Evolutionary conservation across 2,329 filamentous ascomycete species (phyloP), one percentile per base, ranked within the genome.

Genomic region (Clonostachys sp.): DNA sequence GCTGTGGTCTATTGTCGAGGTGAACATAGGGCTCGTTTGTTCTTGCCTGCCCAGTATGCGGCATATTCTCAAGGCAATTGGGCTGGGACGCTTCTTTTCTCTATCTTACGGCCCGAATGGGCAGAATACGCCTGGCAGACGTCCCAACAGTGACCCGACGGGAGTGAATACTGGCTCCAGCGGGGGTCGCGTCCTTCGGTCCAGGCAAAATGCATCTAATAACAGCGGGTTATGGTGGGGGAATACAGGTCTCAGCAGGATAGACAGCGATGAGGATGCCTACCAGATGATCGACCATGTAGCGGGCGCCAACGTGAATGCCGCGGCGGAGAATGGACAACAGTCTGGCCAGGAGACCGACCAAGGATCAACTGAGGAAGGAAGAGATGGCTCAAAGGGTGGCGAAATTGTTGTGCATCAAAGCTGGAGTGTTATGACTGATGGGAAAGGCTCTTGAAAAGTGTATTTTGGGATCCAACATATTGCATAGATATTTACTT

Each of bases 11-110:
- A 61, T 56, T 1, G 53, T 67, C 16, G 65, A 67, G 48, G 58
- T 66, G 50, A 61, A 60, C 48, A 57, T 65, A 7, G 63, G 63
- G 4, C 63, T 67, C 47, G 64, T 67, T 30, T 67, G 65, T 48
- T 58, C 61, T 8, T 65, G 62, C 38, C 54, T 67, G 53, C 65
- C 65, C 0, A 52, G 62, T 4, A 48, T 65, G 1, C 57, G 61
- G 3, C 55, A 63, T 16, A 50, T 67, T 13, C 50, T 66, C 3
- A 39, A 39, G 36, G 17, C 17, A 12, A 18, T 39, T 18, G 36
- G 36, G 14, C 12, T 39, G 36, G 17, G 10, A 8, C 36, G 36
- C 4, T 18, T 39, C 36, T 39, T 39, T 5, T 30, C 24, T 10
- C 24, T 30, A 30, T 30, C 24, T 30, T 30, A 30, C 24, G 17